phyloP scores from a whole-genome alignment of 345 rosid genomes.

The Barbarea vulgaris region DNA sequence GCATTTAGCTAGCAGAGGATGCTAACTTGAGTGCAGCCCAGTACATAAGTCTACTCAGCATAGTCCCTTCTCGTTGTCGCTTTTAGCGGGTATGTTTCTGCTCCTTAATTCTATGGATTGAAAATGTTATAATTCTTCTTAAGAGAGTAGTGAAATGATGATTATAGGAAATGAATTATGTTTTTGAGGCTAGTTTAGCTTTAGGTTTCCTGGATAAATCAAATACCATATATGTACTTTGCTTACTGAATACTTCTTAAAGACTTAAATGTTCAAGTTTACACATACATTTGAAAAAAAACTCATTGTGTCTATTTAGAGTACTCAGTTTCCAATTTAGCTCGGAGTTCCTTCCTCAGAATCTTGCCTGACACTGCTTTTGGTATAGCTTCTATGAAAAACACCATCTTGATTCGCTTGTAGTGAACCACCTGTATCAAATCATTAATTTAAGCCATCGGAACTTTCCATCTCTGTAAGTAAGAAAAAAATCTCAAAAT shows the following conservation, averaged over 20 bases:
- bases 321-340: slow-evolving; percentile 45
- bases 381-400: slow-evolving; percentile 60
- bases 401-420: slow-evolving; percentile 60
- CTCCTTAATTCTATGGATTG: neutral
- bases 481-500: neutral
- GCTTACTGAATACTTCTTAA: slow-evolving; percentile 19
- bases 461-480: neutral
- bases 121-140: neutral
- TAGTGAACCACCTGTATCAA: slow-evolving; percentile 63
- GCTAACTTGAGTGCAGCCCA: neutral
- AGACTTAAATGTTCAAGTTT: neutral
- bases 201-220: slow-evolving; percentile 1
- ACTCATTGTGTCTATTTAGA: slow-evolving; percentile 23
- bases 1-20: slow-evolving; percentile 2
- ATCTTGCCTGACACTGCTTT: slow-evolving; percentile 86
- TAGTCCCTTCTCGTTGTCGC: neutral
- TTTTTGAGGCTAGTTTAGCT: neutral
- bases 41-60: neutral
- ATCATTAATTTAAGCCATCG: neutral
- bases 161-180: neutral
- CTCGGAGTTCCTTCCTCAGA: slow-evolving; percentile 65
- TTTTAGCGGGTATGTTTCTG: slow-evolving; percentile 24
- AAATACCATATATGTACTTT: neutral
- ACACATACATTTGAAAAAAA: slow-evolving; percentile 13
- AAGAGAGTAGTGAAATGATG: neutral